phyloP scores from a whole-genome alignment of 2,329 filamentous ascomycete genomes.

The Microcyclospora pomicola region DNA sequence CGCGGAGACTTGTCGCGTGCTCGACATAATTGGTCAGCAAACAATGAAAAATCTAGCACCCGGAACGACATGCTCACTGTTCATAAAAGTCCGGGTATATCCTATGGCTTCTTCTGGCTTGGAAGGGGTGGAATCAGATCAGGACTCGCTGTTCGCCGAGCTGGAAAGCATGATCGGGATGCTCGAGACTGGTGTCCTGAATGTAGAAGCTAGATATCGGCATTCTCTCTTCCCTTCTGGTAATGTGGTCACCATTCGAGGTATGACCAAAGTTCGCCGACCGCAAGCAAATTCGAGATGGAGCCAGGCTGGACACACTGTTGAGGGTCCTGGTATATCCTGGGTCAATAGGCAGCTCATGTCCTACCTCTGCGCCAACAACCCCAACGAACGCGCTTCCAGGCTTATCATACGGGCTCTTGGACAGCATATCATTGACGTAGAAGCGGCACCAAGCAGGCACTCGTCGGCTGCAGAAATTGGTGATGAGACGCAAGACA shows the following conservation, averaged over 20 bases:
- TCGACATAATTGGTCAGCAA: constrained; percentile 19
- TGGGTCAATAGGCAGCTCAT: constrained; percentile 9
- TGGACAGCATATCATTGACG: constrained; percentile 3
- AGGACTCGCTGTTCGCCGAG: constrained; percentile 18
- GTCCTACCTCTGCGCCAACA: constrained; percentile 12
- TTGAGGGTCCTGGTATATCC: too few relatives aligned
- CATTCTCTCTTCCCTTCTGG: constrained; percentile 21
- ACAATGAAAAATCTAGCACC: constrained; percentile 12
- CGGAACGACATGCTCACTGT: constrained; percentile 15
- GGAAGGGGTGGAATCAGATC: constrained; percentile 7
- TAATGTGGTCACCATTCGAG: constrained; percentile 17
- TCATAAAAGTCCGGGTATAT: constrained; percentile 15
- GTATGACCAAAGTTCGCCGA: constrained; percentile 18
- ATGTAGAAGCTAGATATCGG: constrained; percentile 22
- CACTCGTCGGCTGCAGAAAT: not conserved
- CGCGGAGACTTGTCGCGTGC: constrained; percentile 10
- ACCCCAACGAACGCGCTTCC: constrained; percentile 10
- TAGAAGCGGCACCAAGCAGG: not conserved
- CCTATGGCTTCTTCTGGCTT: constrained; percentile 7
- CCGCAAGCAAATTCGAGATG: constrained; percentile 21
- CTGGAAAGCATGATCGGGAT: constrained; percentile 22
- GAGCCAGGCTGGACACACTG: constrained; percentile 8
- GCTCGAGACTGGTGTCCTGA: constrained; percentile 17
- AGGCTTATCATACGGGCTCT: constrained; percentile 14
- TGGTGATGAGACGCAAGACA: not conserved